Conservation (phyloP, 1,284 basidiomycete species). For the Sanghuangporus weigelae region DNA sequence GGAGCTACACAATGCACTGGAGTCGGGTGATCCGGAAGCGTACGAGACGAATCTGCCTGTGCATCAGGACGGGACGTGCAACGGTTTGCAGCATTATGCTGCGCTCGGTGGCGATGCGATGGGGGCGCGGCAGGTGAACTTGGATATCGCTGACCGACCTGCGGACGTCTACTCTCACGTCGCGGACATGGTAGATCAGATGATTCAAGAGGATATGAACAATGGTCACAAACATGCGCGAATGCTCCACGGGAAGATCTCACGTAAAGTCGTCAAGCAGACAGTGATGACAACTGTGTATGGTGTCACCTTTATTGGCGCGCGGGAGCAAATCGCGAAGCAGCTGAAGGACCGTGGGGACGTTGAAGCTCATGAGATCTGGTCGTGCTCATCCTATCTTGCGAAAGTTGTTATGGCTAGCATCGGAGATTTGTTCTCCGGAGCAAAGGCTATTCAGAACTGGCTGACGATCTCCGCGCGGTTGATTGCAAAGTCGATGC, state of each 20-base stretch:
- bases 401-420: constrained; percentile 72
- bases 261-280: constrained; percentile 97
- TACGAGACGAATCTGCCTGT: constrained; percentile 83
- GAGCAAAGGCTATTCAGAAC: constrained; percentile 87
- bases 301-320: constrained; percentile 94
- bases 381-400: constrained; percentile 77
- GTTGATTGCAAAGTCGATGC: constrained; percentile 86
- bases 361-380: constrained; percentile 70
- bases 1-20: constrained; percentile 77
- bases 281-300: constrained; percentile 99
- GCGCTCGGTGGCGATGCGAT: constrained; percentile 90
- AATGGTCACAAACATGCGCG: constrained; percentile 54
- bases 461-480: constrained; percentile 87
- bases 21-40: constrained; percentile 65
- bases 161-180: constrained; percentile 97
- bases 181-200: constrained; percentile 72
- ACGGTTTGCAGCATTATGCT: constrained; percentile 98
- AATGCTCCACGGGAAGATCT: constrained; percentile 74
- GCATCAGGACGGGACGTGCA: constrained; percentile 98
- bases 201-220: constrained; percentile 44
- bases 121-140: constrained; percentile 92
- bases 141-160: constrained; percentile 81
- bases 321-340: constrained; percentile 90
- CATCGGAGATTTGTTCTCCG: constrained; percentile 91
- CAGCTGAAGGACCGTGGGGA: constrained; percentile 81